Percentiles rank a stretch among this genome's conserved stretches.
phyloP scores from a whole-genome alignment of 768 basidiomycete species.

The Collybia sp. region DNA sequence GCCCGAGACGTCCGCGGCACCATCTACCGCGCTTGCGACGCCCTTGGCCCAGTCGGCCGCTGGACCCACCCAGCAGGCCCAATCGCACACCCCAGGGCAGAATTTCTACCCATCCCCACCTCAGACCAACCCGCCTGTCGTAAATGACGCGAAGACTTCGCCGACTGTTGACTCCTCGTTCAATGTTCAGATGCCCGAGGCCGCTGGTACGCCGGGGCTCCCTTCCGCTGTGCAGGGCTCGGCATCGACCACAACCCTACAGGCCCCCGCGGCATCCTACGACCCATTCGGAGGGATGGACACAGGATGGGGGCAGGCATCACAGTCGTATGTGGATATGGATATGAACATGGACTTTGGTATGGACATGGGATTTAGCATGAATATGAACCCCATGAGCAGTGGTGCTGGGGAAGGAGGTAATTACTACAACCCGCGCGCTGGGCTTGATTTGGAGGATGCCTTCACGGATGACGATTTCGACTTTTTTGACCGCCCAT shows the following conservation, averaged over 20 bases:
- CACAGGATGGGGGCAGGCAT: constrained; percentile 32
- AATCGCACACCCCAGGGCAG: constrained; percentile 16
- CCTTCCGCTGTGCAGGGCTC: constrained; percentile 2
- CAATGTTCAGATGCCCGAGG: constrained; percentile 1
- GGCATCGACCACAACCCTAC: constrained; percentile 5
- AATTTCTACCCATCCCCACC: constrained; percentile 65
- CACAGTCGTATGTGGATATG: constrained; percentile 37
- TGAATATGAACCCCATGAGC: constrained; percentile 25
- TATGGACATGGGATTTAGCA: constrained; percentile 29
- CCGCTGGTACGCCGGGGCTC: constrained; percentile 6
- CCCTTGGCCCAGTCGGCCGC: constrained; percentile 8
- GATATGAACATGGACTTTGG: constrained; percentile 44
- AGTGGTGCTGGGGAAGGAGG: constrained; percentile 22
- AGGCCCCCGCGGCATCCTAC: constrained; percentile 21
- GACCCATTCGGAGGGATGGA: constrained; percentile 40
- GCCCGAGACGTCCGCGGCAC: background rate
- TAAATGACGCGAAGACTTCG: constrained; percentile 19
- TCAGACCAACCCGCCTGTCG: constrained; percentile 33
- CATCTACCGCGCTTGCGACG: constrained; percentile 4
- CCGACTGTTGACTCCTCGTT: constrained; percentile 10
- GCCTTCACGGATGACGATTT: constrained; percentile 87
- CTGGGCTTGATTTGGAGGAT: constrained; percentile 47
- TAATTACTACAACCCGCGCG: constrained; percentile 14
- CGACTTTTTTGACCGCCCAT: constrained; percentile 75
- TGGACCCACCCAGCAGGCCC: constrained; percentile 9